Percentiles rank a stretch among this genome's conserved stretches.
These are phyloP conservation scores for Rhododendron henanense DNA, from an alignment of 148 eudicot species.

Conservation along the genomic window DNA sequence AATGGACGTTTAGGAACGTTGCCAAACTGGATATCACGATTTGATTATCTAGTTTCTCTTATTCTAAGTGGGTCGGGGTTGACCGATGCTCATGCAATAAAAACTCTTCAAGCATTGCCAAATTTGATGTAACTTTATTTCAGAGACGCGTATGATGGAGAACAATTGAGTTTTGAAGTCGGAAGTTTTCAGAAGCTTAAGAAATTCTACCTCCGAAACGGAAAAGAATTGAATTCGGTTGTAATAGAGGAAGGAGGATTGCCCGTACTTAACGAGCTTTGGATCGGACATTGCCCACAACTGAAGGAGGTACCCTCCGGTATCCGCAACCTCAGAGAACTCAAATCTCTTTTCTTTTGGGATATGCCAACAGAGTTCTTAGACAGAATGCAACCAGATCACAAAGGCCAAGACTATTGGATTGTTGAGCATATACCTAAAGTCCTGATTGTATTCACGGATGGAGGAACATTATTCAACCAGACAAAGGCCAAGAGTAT, in stretches of 20 bases:
- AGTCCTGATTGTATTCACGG: neutral
- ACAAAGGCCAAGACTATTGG: neutral
- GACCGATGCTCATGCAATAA: neutral
- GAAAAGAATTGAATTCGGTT: neutral
- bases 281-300: neutral
- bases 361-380: neutral
- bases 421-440: neutral
- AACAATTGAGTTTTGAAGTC: neutral
- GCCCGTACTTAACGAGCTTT: neutral
- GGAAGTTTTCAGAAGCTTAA: neutral
- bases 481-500: too few species aligned
- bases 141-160: neutral
- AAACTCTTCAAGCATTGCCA: neutral
- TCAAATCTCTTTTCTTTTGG: neutral
- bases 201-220: neutral
- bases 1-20: neutral
- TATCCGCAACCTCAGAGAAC: neutral
- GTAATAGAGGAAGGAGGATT: neutral
- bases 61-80: neutral
- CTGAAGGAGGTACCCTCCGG: neutral
- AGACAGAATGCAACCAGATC: neutral
- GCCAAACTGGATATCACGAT: slow-evolving; percentile 1
- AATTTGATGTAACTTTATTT: neutral
- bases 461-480: neutral
- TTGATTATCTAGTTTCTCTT: neutral